These are phyloP conservation scores for Ceratopteris richardii DNA, from an alignment of 75 land plant species.

Conservation along the genomic window DNA sequence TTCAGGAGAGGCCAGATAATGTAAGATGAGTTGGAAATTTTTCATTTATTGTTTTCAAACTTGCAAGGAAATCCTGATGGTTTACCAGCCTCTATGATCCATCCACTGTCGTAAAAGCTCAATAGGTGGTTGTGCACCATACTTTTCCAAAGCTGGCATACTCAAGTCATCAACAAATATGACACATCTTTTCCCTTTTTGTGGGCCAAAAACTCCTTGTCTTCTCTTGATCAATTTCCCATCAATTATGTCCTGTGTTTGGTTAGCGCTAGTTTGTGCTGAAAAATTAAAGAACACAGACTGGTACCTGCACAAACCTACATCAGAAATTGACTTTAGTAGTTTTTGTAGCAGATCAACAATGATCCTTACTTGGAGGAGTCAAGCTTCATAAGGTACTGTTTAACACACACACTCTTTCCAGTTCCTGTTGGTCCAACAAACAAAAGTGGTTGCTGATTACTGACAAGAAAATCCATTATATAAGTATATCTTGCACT, in stretches of 20 bases:
- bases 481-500: conserved; percentile 22
- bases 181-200: conserved; percentile 24
- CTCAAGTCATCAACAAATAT: conserved; percentile 28
- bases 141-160: conserved; percentile 29
- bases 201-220: conserved; percentile 25
- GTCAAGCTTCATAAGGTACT: conserved; percentile 26
- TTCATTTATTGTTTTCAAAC: too few species aligned
- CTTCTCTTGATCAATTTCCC: conserved; percentile 22
- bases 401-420: conserved; percentile 26
- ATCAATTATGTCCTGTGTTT: conserved; percentile 29
- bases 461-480: conserved; percentile 12
- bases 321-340: too few species aligned
- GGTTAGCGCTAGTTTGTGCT: conserved; percentile 32
- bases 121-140: conserved; percentile 31
- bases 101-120: conserved; percentile 27
- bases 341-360: not conserved
- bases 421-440: conserved; percentile 36
- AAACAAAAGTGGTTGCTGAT: conserved; percentile 17
- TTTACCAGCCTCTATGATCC: conserved; percentile 28
- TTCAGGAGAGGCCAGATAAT: too few species aligned
- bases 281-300: conserved; percentile 37
- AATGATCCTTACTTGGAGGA: conserved; percentile 17
- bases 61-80: not conserved
- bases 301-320: conserved; percentile 23
- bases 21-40: too few species aligned